These are phyloP conservation scores for Monosporozyma servazzii DNA, from an alignment of 805 yeast genomes.

Conservation along the genomic window DNA sequence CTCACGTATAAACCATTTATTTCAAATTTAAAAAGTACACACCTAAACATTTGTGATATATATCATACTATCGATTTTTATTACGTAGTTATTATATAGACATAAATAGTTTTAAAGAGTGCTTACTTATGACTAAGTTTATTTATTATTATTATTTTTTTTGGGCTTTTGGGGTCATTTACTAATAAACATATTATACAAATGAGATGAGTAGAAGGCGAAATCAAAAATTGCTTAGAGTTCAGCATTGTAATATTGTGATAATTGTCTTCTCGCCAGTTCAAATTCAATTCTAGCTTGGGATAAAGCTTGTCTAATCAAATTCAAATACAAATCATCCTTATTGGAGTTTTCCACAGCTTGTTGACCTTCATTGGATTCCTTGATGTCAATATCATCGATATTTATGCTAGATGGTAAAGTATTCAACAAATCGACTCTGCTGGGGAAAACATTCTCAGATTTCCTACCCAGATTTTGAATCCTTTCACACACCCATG, in stretches of 20 bases:
- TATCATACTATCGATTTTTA: neutral
- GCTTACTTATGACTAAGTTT: neutral
- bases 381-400: constrained; percentile 11
- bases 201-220: neutral
- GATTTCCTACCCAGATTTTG: constrained; percentile 68
- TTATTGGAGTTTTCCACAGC: constrained; percentile 20
- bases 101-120: too few species aligned
- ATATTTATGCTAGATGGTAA: constrained; percentile 8
- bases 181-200: neutral
- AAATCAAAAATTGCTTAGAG: neutral
- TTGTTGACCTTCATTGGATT: constrained; percentile 6
- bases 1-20: neutral
- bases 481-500: constrained; percentile 83
- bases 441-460: constrained; percentile 20
- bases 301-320: constrained; percentile 38
- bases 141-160: neutral
- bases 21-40: neutral
- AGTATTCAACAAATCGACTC: constrained; percentile 6
- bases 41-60: too few species aligned
- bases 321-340: constrained; percentile 35
- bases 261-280: constrained; percentile 38
- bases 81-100: neutral
- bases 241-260: constrained; percentile 35
- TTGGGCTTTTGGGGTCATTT: neutral
- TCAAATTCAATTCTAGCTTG: constrained; percentile 41